phyloP scores from a whole-genome alignment of 2,329 filamentous ascomycete species.

The Pseudocercospora fijiensis region DNA sequence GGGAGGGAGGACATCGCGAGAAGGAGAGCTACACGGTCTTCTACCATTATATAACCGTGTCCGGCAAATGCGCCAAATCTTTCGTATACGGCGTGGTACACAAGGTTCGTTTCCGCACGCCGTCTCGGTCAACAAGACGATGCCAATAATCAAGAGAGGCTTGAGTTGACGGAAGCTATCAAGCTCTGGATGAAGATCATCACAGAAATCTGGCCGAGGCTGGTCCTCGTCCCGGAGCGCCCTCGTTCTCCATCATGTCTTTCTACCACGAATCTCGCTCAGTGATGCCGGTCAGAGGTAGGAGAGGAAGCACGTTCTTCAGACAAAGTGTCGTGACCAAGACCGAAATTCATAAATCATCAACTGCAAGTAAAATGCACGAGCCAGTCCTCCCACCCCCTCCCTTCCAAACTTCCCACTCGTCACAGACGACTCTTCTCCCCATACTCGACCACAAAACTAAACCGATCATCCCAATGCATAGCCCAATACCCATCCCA shows the following conservation, averaged over 20 bases:
- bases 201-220: not conserved
- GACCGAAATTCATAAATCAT: too few relatives aligned
- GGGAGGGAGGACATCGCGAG: not conserved
- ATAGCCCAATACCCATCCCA: slow-evolving; percentile 55
- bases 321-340: too few relatives aligned
- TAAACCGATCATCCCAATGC: slow-evolving; percentile 43
- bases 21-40: not conserved
- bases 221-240: too few relatives aligned
- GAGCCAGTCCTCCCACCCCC: not conserved
- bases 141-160: not conserved
- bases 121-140: not conserved
- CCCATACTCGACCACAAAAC: slow-evolving; percentile 22
- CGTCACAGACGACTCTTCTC: not conserved
- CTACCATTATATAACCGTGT: not conserved
- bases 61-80: not conserved
- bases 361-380: not conserved
- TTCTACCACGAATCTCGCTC: too few relatives aligned
- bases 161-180: not conserved
- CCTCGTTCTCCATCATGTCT: too few relatives aligned
- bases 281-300: too few relatives aligned
- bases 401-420: not conserved
- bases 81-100: not conserved
- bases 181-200: not conserved
- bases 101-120: not conserved
- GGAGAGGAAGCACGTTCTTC: too few relatives aligned